Base-by-base conservation (phyloP, 768 basidiomycete species). In the Russula virescens region DNA sequence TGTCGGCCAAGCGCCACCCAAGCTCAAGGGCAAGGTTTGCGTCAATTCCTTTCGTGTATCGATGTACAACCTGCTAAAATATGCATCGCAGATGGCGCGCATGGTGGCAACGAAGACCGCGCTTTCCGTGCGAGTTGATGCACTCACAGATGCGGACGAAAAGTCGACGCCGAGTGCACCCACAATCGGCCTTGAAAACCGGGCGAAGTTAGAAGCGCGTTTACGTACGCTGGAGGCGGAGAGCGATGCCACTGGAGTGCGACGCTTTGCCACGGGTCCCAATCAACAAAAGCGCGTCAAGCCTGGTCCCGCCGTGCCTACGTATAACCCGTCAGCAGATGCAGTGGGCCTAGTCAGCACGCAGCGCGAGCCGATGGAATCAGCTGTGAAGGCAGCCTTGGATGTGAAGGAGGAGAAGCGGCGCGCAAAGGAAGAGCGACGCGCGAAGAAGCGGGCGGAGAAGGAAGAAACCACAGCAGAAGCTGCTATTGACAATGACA, bases 61-160 rank as follows among this genome's bases (percentile, higher is more conserved):
- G 2, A 51, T 31, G 31, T 55, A 68, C 25, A 31, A 55, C 21
- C 43, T 10, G 13, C 50, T 31, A 55, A 58, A 7, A 11, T 13
- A 49, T 16, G 2, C 38, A n/a, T 69, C 5, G 16, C 38, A 91
- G 88, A 98, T 98, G 97, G 97, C 97, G 23, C 91, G 97, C 71
- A 99, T 99, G 97, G 94, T 98, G 34, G 95, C 97, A 53, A 98
- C 97, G 52, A 99, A 99, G 80, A 87, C 96, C 4, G 91, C 97
- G 1, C 85, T 99, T 16, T 96, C 96, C 5, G 93, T 97, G 70
- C 96, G 97, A 74, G 93, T 98, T 42, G 97, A 99, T 68, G 97
- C 97, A 8, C 87, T 99, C 50, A 89, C 95, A 46, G 94, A 97
- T 64, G 80, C 86, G 10, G 92, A 98, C 63, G 89, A 86, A 69